These are phyloP conservation scores for Grigorovia jiainica DNA, from an alignment of 805 yeast genomes.

Conservation along the genomic window DNA sequence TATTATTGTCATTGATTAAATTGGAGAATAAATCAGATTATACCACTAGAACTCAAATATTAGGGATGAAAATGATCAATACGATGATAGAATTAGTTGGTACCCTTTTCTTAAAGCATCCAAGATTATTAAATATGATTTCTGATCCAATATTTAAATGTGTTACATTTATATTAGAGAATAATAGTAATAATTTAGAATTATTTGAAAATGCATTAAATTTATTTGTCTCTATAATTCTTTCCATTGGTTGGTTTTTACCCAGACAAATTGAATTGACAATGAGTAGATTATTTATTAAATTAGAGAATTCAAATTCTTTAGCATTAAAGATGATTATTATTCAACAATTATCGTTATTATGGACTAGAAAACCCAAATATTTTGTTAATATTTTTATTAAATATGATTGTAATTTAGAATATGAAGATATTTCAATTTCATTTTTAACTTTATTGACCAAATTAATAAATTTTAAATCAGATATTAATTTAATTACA, in stretches of 20 bases:
- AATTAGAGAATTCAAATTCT: background rate
- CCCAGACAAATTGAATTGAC: conserved; percentile 77
- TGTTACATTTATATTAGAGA: conserved; percentile 65
- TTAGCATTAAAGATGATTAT: conserved; percentile 58
- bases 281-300: conserved; percentile 52
- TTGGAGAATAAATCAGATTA: conserved; percentile 77
- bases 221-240: conserved; percentile 60
- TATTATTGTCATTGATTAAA: conserved; percentile 68
- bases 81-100: conserved; percentile 81
- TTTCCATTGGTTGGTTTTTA: conserved; percentile 54
- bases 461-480: conserved; percentile 63
- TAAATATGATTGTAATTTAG: conserved; percentile 85
- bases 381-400: conserved; percentile 70
- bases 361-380: conserved; percentile 72
- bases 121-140: conserved; percentile 54
- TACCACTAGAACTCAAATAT: conserved; percentile 44
- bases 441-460: conserved; percentile 62
- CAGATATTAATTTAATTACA: conserved; percentile 81
- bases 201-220: conserved; percentile 68
- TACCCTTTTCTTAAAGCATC: conserved; percentile 45
- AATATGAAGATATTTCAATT: conserved; percentile 66
- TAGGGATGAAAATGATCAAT: conserved; percentile 67
- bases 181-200: conserved; percentile 52
- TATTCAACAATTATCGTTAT: conserved; percentile 71
- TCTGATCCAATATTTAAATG: conserved; percentile 79